Conservation (phyloP, 306 rosid genomes). For the Argentina anserina region DNA sequence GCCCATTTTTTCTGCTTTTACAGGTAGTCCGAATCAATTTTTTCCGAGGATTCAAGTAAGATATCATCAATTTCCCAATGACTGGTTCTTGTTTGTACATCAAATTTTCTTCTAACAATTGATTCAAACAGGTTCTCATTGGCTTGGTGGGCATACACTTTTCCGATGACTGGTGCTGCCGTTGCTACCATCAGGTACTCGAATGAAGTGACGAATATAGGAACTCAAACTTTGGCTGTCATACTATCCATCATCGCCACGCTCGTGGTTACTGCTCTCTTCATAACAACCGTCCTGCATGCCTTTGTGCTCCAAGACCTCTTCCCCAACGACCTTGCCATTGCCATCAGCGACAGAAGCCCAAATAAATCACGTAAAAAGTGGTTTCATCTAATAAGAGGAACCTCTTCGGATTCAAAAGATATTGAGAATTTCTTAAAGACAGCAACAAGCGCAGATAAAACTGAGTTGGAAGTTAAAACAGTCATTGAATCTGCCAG, state of each 20-base stretch:
- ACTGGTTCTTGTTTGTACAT: neutral
- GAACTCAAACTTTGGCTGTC: constrained; percentile 53
- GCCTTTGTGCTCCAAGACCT: constrained; percentile 72
- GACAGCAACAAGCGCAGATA: constrained; percentile 34
- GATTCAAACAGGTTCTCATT: constrained; percentile 62
- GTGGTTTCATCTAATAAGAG: constrained; percentile 55
- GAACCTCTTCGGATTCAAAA: constrained; percentile 41
- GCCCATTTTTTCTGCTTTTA: constrained; percentile 21
- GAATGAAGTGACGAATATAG: constrained; percentile 44
- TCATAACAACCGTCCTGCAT: constrained; percentile 56
- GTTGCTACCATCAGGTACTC: constrained; percentile 86
- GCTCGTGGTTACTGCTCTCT: constrained; percentile 48
- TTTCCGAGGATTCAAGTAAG: constrained; percentile 80
- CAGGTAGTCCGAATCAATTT: constrained; percentile 84
- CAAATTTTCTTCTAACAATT: constrained; percentile 9
- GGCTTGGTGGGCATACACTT: constrained; percentile 99
- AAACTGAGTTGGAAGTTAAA: constrained; percentile 51
- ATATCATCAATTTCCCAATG: neutral
- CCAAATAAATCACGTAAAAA: constrained; percentile 43
- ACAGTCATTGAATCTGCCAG: constrained; percentile 11
- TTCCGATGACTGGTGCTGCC: constrained; percentile 99
- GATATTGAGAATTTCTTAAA: constrained; percentile 69
- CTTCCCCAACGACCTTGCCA: constrained; percentile 89
- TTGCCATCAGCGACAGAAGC: constrained; percentile 78
- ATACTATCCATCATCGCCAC: constrained; percentile 45